Conservation (phyloP, 805 yeast species). For the Kuraishia borneana region DNA sequence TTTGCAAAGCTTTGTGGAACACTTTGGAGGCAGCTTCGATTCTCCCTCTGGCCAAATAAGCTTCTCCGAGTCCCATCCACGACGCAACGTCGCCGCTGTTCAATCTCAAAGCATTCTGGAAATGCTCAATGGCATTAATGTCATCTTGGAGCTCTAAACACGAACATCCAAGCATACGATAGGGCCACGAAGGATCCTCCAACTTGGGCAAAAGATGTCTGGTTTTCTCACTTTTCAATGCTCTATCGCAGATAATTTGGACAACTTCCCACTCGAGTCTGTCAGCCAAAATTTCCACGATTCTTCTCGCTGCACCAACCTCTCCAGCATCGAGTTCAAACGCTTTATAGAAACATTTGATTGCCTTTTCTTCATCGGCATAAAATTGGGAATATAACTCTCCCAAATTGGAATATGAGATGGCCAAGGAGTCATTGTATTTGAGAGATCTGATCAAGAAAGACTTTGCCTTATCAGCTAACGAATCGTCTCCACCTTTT, state of each 20-base stretch:
- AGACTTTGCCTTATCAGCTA: slow-evolving; percentile 44
- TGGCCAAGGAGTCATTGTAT: slow-evolving; percentile 53
- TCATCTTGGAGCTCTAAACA: slow-evolving; percentile 62
- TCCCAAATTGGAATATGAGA: slow-evolving; percentile 79
- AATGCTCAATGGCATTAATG: slow-evolving; percentile 75
- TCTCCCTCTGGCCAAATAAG: slow-evolving; percentile 77
- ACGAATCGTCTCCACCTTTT: slow-evolving; percentile 9
- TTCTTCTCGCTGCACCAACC: slow-evolving; percentile 56
- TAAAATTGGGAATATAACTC: slow-evolving; percentile 49
- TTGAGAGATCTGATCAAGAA: slow-evolving; percentile 52
- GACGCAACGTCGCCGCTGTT: slow-evolving; percentile 59
- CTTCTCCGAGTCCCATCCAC: slow-evolving; percentile 97
- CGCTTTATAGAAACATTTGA: slow-evolving; percentile 81
- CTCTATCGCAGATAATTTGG: slow-evolving; percentile 55
- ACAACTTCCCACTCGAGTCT: slow-evolving; percentile 78
- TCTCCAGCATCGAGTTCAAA: slow-evolving; percentile 79
- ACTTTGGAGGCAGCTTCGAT: slow-evolving; percentile 81
- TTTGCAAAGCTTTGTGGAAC: slow-evolving; percentile 48
- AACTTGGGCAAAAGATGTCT: slow-evolving; percentile 31
- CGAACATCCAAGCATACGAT: slow-evolving; percentile 73
- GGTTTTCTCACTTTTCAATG: slow-evolving; percentile 54
- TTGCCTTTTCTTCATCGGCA: slow-evolving; percentile 56
- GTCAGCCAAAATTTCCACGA: slow-evolving; percentile 60
- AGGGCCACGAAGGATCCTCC: slow-evolving; percentile 64
- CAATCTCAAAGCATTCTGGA: slow-evolving; percentile 74